Conservation (phyloP, 495 filamentous ascomycete genomes). For the Margaritispora aquatica region DNA sequence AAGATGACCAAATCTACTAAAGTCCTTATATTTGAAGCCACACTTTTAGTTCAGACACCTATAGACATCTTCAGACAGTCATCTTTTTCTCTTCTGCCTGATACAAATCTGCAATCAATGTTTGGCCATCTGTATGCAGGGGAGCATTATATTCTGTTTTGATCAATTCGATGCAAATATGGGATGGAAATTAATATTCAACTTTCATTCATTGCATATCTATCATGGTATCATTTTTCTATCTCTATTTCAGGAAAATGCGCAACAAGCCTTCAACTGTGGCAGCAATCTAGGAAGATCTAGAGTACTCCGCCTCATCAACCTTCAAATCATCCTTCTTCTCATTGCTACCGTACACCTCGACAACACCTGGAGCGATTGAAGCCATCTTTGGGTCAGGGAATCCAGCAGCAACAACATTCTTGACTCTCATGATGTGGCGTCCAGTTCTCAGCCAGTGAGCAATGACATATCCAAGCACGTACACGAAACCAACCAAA, state of each 20-base stretch:
- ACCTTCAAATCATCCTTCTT: constrained; percentile 15
- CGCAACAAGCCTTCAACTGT: not conserved
- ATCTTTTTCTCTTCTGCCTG: too few species aligned
- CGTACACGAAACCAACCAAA: constrained; percentile 27
- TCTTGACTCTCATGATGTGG: constrained; percentile 16
- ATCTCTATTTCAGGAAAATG: constrained; percentile 2
- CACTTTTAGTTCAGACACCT: too few species aligned
- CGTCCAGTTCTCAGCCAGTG: constrained; percentile 24
- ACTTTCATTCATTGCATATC: not conserved
- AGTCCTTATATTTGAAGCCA: too few species aligned
- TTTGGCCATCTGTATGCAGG: too few species aligned
- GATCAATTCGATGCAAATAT: not conserved
- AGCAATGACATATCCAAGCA: constrained; percentile 25
- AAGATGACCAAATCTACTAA: too few species aligned
- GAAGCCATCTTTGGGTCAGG: not conserved
- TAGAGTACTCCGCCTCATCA: constrained; percentile 14
- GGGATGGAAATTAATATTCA: not conserved
- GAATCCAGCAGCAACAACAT: constrained; percentile 5
- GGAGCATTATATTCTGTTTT: not conserved
- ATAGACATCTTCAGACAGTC: too few species aligned
- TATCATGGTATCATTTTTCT: constrained; percentile 4
- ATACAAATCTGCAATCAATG: too few species aligned
- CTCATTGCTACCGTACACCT: not conserved
- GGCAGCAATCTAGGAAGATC: constrained; percentile 2
- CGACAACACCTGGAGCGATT: constrained; percentile 1